Base-by-base conservation (phyloP, 495 filamentous ascomycete genomes). In the Aspergillus affinis region DNA sequence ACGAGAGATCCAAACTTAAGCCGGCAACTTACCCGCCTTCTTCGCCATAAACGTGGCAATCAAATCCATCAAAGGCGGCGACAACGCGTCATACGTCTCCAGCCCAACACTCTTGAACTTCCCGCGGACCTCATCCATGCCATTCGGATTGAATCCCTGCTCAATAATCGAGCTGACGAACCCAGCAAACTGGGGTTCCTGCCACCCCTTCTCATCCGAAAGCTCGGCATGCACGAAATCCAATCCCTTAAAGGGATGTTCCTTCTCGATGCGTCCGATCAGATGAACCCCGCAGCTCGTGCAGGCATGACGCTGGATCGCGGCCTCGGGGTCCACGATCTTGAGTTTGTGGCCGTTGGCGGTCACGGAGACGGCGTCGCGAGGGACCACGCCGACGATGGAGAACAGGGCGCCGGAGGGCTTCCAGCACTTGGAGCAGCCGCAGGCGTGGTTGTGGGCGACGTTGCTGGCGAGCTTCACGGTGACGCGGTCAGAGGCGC, bases 401-500 rank as follows among this genome's bases (percentile, higher is more conserved):
- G 81, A 81, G 76, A 88, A 88, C 58, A 86, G 78, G 2, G 83
- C 71, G 32, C 81, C 79, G 0, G 60, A 36, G 5, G 84, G 84
- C 66, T 86, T 86, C 83, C 83, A 86, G 77, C 83, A 87, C 65
- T 86, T 83, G 61, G 83, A 86, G 74, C 84, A 86, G 32, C 84
- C 85, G 70, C 84, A 87, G 49, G 82, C 82, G 69, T 88, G 84
- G 76, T 88, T 86, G 74, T 85, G 81, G n/a, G 75, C 75, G 48
- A 86, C 76, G 65, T 85, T 80, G 65, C 74, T 70, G 45, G 61
- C 65, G 19, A 88, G 72, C 2, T 78, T 76, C 18, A 86, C 72
- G 50, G 78, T 74, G 46, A 87, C 82, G 23, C 76, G 75, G 67
- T 81, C 53, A 18, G 62, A 66, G 46, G 74, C 30, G 72, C 84